Evolutionary conservation across 176 grass and related monocot species (phyloP).

Genomic region (Oryza punctata): DNA sequence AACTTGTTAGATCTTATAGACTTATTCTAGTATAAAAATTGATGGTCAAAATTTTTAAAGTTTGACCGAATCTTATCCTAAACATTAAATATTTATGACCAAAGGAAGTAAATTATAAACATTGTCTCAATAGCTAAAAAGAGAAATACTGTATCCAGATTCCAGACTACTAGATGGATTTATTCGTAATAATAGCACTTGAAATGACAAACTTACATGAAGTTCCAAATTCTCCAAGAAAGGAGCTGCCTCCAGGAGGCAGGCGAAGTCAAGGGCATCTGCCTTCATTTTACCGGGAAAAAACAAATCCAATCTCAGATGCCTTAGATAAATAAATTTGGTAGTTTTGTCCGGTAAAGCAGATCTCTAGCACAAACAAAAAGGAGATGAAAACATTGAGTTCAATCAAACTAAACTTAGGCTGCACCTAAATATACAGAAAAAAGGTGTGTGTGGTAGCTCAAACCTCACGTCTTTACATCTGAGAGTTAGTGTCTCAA

Average conservation of each 20-base stretch:
- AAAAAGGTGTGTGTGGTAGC: background rate
- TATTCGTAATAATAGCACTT: background rate
- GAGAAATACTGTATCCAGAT: background rate
- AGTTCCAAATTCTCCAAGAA: conserved; percentile 7
- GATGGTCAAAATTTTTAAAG: no score
- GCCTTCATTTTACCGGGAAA: background rate
- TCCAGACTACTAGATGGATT: no score
- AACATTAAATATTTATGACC: no score
- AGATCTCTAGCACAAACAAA: background rate
- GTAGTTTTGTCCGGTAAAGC: background rate
- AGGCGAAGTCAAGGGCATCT: conserved; percentile 17
- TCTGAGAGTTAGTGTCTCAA: background rate
- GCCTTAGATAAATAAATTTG: conserved; percentile 9
- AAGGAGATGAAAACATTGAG: background rate
- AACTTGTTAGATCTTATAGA: no score
- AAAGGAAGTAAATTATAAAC: no score
- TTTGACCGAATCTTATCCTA: no score
- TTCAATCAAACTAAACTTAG: background rate
- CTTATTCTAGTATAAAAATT: no score
- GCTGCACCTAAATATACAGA: background rate
- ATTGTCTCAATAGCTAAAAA: no score
- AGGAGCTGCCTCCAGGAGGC: background rate
- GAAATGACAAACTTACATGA: conserved; percentile 25
- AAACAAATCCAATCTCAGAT: conserved; percentile 17
- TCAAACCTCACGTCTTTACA: background rate